Percentiles rank a stretch among this genome's conserved stretches.
These are phyloP conservation scores for Croton laevigatus DNA, from an alignment of 441 rosid species.

Conservation along the genomic window DNA sequence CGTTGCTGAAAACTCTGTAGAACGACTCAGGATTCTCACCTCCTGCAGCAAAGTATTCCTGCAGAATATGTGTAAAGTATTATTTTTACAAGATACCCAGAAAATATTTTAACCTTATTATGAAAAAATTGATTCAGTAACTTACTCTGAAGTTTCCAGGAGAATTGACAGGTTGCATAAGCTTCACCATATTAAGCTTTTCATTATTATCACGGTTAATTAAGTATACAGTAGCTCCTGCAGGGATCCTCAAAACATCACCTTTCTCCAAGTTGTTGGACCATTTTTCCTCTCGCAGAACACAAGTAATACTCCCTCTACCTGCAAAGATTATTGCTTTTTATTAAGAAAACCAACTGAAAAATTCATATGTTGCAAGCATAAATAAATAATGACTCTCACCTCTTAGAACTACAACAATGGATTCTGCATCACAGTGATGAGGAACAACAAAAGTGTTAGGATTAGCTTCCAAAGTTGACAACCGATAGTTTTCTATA, in stretches of 20 bases:
- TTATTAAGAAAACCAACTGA: background rate
- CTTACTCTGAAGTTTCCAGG: slow-evolving; percentile 40
- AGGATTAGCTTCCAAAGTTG: slow-evolving; percentile 41
- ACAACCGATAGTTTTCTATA: slow-evolving; percentile 43
- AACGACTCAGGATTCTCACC: slow-evolving; percentile 37
- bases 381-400: background rate
- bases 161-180: slow-evolving; percentile 34
- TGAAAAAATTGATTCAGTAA: background rate
- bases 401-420: slow-evolving; percentile 44
- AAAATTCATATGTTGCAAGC: background rate
- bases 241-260: slow-evolving; percentile 38
- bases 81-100: background rate
- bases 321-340: slow-evolving; percentile 26
- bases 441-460: slow-evolving; percentile 48
- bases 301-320: slow-evolving; percentile 37
- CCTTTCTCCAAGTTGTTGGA: slow-evolving; percentile 38
- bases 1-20: slow-evolving; percentile 36
- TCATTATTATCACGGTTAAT: slow-evolving; percentile 36
- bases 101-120: background rate
- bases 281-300: slow-evolving; percentile 34
- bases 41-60: slow-evolving; percentile 41
- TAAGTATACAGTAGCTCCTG: slow-evolving; percentile 37
- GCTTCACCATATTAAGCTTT: slow-evolving; percentile 33
- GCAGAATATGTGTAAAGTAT: background rate
- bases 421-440: slow-evolving; percentile 41